A percentile compares a stretch with the other conserved stretches of the same genome.
These are phyloP conservation scores for Metschnikowia dekortorum DNA, from an alignment of 805 yeast species.

Conservation along the genomic window DNA sequence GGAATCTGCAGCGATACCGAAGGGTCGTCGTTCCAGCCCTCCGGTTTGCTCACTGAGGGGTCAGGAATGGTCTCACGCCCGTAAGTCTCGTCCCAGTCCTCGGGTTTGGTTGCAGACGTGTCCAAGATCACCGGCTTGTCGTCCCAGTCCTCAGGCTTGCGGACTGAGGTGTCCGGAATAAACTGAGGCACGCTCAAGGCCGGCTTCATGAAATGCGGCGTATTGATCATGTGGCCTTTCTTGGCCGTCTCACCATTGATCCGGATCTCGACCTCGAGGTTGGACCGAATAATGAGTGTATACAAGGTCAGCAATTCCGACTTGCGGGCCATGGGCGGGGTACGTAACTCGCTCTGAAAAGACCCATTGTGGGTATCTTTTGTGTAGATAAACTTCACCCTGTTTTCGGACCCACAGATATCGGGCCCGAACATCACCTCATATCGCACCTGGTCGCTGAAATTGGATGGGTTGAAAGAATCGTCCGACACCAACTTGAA, in stretches of 20 bases:
- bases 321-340: constrained; percentile 63
- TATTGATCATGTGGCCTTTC: constrained; percentile 62
- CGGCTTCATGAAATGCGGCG: constrained; percentile 55
- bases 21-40: constrained; percentile 65
- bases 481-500: constrained; percentile 58
- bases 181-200: constrained; percentile 61
- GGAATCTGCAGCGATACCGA: constrained; percentile 50
- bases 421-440: constrained; percentile 95
- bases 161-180: constrained; percentile 50
- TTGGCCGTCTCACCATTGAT: constrained; percentile 71
- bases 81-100: constrained; percentile 75
- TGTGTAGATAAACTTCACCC: constrained; percentile 69
- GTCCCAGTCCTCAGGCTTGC: constrained; percentile 83
- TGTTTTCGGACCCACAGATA: constrained; percentile 76
- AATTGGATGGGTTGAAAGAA: constrained; percentile 39
- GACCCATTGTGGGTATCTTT: constrained; percentile 50
- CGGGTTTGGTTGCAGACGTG: constrained; percentile 60
- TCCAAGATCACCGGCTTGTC: constrained; percentile 66
- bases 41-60: constrained; percentile 65
- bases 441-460: constrained; percentile 65
- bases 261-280: constrained; percentile 72
- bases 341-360: constrained; percentile 64
- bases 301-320: constrained; percentile 62
- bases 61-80: constrained; percentile 59
- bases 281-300: constrained; percentile 66